These are phyloP conservation scores for Melastoma malabathricum DNA, from an alignment of 345 rosid species.

Conservation along the genomic window DNA sequence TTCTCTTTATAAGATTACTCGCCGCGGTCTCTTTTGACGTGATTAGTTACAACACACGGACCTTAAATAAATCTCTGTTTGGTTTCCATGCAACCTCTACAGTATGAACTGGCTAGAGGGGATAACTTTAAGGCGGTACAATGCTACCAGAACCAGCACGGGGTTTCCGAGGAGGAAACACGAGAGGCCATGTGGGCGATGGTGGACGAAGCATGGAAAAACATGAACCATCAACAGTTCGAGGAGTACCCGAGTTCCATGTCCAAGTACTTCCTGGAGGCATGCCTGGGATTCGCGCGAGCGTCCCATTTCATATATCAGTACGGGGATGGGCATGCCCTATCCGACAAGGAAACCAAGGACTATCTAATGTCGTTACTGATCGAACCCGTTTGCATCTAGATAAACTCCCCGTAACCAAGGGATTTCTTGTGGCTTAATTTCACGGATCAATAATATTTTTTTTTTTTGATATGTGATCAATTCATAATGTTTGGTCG, in stretches of 20 bases:
- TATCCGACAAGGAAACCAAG: neutral
- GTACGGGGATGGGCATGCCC: slow-evolving; percentile 13
- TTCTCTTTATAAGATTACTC: no score
- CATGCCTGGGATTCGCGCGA: slow-evolving; percentile 3
- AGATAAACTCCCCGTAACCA: no score
- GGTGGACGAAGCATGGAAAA: slow-evolving; percentile 11
- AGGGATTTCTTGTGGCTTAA: no score
- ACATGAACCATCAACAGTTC: slow-evolving; percentile 8
- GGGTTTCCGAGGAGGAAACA: slow-evolving; percentile 6
- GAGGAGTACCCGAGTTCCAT: neutral
- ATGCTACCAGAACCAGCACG: slow-evolving; percentile 13
- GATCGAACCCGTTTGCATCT: no score
- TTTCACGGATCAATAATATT: no score
- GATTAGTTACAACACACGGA: no score
- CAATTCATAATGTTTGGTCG: no score
- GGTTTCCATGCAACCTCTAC: no score
- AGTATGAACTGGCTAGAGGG: slow-evolving; percentile 15
- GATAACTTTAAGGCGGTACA: slow-evolving; percentile 12
- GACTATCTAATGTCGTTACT: no score
- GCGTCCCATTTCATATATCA: slow-evolving; percentile 10
- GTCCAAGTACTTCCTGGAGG: neutral
- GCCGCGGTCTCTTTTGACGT: no score
- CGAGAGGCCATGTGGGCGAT: slow-evolving; percentile 5
- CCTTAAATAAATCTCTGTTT: no score
- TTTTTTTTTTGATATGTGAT: no score